Percentiles rank a stretch among this genome's conserved stretches.
Conservation (phyloP, 139 green algal genomes). For the Gonium pectorale region DNA sequence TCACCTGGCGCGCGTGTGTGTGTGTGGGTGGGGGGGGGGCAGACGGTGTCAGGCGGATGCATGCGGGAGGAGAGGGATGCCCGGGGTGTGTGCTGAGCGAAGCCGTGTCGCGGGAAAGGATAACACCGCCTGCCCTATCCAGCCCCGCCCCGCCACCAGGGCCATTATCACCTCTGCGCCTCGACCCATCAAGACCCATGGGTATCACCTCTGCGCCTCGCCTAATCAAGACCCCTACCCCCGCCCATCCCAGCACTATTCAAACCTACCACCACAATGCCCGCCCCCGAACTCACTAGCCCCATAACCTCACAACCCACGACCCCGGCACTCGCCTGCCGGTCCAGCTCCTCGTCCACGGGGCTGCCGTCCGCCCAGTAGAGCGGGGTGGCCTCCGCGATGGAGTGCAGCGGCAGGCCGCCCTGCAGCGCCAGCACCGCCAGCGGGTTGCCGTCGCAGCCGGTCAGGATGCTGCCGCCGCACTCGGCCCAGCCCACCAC, state of each 20-base stretch:
- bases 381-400: constrained; percentile 76
- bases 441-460: constrained; percentile 95
- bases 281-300: no score
- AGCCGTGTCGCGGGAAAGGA: no score
- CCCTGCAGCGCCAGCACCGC: constrained; percentile 89
- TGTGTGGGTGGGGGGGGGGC: not conserved
- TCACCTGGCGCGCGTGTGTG: constrained; percentile 46
- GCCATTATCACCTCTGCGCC: no score
- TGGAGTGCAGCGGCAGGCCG: constrained; percentile 80
- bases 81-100: no score
- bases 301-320: not conserved
- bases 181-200: no score
- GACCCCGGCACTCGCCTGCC: not conserved
- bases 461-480: constrained; percentile 92
- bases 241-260: no score
- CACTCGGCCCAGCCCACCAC: constrained; percentile 82
- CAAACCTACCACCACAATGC: no score
- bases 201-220: no score
- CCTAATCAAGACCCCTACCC: no score
- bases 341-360: constrained; percentile 23
- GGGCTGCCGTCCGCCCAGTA: constrained; percentile 55
- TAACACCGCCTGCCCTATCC: no score
- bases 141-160: no score
- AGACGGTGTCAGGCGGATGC: not conserved
- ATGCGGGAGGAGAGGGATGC: not conserved